Evolutionary conservation across 306 rosid genomes (phyloP), one percentile per base, ranked within the genome.

Genomic region (Rosa rugosa): DNA sequence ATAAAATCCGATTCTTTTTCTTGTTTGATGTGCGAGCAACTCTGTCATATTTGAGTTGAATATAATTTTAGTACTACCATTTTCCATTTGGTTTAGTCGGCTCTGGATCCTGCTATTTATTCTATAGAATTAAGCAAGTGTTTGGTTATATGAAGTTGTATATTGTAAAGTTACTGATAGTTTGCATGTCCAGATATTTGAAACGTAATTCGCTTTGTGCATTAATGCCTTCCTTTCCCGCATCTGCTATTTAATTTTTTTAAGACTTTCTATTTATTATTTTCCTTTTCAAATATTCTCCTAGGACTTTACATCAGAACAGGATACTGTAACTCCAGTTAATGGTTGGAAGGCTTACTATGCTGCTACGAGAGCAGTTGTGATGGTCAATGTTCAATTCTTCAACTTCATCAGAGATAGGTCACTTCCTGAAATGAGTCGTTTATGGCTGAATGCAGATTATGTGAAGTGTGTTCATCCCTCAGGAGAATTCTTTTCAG

Each of bases 261-360:
- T 57, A n/a, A 23, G 53, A 73, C 23, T 66, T 38, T 38, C 68
- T 16, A 71, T 51, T 62, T 18, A 54, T 22, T 88, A 60, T 67
- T 53, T 44, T 56, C 77, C 78, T 47, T 78, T 12, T 77, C 64
- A 46, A 42, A 57, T 89, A 44, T 25, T 77, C 71, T 85, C 80
- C 53, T 71, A 95, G 97, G 99, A 96, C 86, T 96, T 91, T 84
- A 90, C 99, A 12, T 84, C 85, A 89, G 99, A 96, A 84, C 99
- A 96, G 85, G 96, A 87, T 78, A 85, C 83, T 17, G 74, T 96
- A 67, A 91, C 87, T 20, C 99, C 99, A 38, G 75, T 62, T 34
- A 96, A 93, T 76, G 99, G 99, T 78, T 93, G 99, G 99, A 96
- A 96, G 80, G 94, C 97, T 64, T 96, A 96, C 86, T 96, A 96